Evolutionary conservation across 2,329 filamentous ascomycete species (phyloP), one percentile per base, ranked within the genome.

Genomic region (Falciphora oryzae): DNA sequence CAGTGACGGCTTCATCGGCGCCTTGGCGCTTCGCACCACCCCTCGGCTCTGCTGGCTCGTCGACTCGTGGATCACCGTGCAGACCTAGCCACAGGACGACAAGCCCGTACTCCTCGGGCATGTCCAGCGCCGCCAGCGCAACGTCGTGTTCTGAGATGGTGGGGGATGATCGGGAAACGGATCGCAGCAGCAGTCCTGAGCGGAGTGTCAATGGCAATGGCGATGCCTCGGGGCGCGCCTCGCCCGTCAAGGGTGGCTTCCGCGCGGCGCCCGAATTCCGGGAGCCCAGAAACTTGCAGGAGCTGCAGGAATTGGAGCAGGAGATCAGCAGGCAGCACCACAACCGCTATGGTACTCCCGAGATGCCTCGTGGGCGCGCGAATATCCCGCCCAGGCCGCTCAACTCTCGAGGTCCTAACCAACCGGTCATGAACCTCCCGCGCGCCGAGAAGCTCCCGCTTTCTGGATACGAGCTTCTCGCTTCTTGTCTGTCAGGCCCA

Each of bases 391-490:
- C 76, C 1, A 74, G 71, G 14, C 74, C 73, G 6, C 69, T 80
- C 27, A 77, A 75, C 31, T 74, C 78, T 3, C 73, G 78, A 14
- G 69, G 72, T 1, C 69, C 74, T 13, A 69, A 72, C 32, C 68
- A 73, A 35, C 71, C 71, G 53, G 67, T 72, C 50, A 77, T 75
- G 67, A 77, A 75, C 59, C 73, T 75, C 0, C 75, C 75, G 0
- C 73, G 78, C 29, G 75, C 76, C 5, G 77, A 81, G 67, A 78
- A 78, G 67, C 69, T 80, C 18, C 77, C 79, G 13, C 68, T 82
- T 53, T 81, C 81, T 2, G 88, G 88, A 0, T 90, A 91, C 69
- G 85, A 89, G 68, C 77, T 86, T 2, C 74, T 91, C 13, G 86
- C 88, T 1, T 79, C 83, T 2, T 81, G 80, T 61, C 73, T 90